Evolutionary conservation across 2,329 filamentous ascomycete species (phyloP), one percentile per base, ranked within the genome.

Genomic region (Beauveria pseudobassiana): DNA sequence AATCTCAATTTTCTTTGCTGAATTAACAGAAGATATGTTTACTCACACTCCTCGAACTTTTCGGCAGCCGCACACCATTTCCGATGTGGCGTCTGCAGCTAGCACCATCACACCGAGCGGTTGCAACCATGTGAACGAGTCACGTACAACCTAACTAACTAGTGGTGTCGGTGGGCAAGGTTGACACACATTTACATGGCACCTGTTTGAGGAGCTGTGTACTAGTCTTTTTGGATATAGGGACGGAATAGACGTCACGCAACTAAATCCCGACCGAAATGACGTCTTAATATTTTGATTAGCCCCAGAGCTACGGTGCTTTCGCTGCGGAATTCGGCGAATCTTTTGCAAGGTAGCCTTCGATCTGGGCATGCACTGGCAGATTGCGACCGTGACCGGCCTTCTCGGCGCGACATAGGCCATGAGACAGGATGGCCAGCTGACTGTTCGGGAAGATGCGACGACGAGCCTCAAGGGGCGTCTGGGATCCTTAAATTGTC

Each of bases 61-160:
- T 54, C 51, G 34, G 51, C 20, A 24, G 34, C 51, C 3, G 12
- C 16, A 58, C 46, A 58, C 55, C 45, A 50, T 18, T 18, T 5
- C 20, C n/a, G 38, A 60, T 61, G 59, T 55, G 50, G 43, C 50
- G 42, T 18, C 42, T 38, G 30, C 20, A 48, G 20, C 28, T 61
- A 54, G 42, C 20, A 42, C n/a, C 18, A 18, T 45, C 5, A 45
- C 38, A 24, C 14, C 1, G 12, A 59, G n/a, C 28, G 40, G 24
- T 22, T 55, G 43, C 45, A 60, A 43, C 50, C 59, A 61, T 61
- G 59, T 61, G 59, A 42, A 49, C 59, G 26, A 34, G 59, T 61
- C 59, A 61, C 59, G 59, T 14, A 48, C 14, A 14, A 7, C 8
- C 26, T 38, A 34, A 40, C 8, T 6, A 12, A 5, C 20, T 26